Conservation (phyloP, 2,329 filamentous ascomycete species). For the Triangularia setosa region DNA sequence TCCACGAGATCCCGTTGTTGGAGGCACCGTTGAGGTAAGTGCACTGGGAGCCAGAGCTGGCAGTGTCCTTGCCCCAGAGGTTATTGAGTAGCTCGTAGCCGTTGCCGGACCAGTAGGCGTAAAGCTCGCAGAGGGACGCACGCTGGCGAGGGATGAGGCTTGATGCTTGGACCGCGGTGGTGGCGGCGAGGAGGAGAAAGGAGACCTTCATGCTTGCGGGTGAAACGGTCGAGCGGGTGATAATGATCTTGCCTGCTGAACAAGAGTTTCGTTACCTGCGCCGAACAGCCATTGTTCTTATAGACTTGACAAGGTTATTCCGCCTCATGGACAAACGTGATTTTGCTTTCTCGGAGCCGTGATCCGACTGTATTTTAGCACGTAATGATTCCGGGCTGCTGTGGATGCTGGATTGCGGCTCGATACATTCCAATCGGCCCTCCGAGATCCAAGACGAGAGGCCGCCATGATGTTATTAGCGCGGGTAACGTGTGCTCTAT, state of each 20-base stretch:
- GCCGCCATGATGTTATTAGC: not conserved
- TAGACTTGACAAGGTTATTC: not conserved
- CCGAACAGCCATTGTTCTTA: not conserved
- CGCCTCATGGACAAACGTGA: not conserved
- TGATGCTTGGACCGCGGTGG: not conserved
- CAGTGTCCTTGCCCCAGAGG: constrained; percentile 38
- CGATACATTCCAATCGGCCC: not conserved
- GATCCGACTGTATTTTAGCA: not conserved
- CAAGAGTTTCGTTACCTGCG: too few species aligned
- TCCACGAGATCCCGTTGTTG: constrained; percentile 36
- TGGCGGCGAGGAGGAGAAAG: not conserved
- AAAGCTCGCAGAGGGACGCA: constrained; percentile 11
- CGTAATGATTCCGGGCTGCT: not conserved
- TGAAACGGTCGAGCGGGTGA: not conserved
- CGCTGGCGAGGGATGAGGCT: not conserved
- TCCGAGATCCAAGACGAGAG: not conserved
- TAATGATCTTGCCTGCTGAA: not conserved
- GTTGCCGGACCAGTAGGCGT: constrained; percentile 29
- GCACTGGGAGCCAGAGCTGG: constrained; percentile 38
- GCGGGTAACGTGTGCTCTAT: not conserved
- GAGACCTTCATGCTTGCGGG: not conserved
- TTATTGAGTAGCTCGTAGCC: constrained; percentile 38
- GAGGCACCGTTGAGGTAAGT: constrained; percentile 35
- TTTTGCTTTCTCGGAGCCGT: not conserved
- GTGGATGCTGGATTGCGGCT: not conserved